Conservation (phyloP, 352 stramenopile genomes). For the Pythium dissimile region DNA sequence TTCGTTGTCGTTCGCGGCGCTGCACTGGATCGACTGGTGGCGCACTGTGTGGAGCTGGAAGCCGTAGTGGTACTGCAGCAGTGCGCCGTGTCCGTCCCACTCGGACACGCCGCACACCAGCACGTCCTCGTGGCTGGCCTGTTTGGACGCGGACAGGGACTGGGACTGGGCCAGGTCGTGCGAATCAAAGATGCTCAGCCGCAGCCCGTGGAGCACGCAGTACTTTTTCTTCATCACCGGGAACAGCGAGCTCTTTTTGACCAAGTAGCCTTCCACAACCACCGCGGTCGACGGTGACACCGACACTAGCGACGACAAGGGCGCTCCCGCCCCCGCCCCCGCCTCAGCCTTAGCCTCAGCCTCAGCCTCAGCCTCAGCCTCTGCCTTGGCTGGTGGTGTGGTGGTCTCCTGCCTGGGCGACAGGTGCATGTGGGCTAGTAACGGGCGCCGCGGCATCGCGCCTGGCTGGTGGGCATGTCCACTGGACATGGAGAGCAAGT, state of each 20-base stretch:
- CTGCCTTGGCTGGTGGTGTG: too few relatives aligned
- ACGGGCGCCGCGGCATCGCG: slow-evolving; percentile 9
- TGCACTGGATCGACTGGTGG: slow-evolving; percentile 62
- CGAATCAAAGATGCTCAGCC: slow-evolving; percentile 28
- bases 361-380: too few relatives aligned
- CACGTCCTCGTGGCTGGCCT: slow-evolving; percentile 20
- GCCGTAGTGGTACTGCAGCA: slow-evolving; percentile 70
- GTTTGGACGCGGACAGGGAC: too few relatives aligned
- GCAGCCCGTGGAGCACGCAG: slow-evolving; percentile 22
- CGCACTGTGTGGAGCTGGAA: slow-evolving; percentile 64
- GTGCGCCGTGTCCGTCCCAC: slow-evolving; percentile 56
- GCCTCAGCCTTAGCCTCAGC: too few relatives aligned
- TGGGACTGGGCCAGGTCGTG: too few relatives aligned
- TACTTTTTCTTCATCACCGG: slow-evolving; percentile 44
- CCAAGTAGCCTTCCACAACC: slow-evolving; percentile 31
- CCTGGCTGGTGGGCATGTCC: neutral
- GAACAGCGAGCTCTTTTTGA: slow-evolving; percentile 35
- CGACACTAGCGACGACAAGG: too few relatives aligned
- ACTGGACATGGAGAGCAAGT: slow-evolving; percentile 32
- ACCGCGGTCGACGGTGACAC: too few relatives aligned
- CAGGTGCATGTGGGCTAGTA: slow-evolving; percentile 13
- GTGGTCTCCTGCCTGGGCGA: too few relatives aligned
- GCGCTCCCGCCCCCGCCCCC: too few relatives aligned
- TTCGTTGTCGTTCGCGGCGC: slow-evolving; percentile 51
- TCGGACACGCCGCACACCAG: slow-evolving; percentile 40